A percentile compares a stretch with the other conserved stretches of the same genome.
Conservation (phyloP, 129 eudicot species). For the Helianthus tuberosus region DNA sequence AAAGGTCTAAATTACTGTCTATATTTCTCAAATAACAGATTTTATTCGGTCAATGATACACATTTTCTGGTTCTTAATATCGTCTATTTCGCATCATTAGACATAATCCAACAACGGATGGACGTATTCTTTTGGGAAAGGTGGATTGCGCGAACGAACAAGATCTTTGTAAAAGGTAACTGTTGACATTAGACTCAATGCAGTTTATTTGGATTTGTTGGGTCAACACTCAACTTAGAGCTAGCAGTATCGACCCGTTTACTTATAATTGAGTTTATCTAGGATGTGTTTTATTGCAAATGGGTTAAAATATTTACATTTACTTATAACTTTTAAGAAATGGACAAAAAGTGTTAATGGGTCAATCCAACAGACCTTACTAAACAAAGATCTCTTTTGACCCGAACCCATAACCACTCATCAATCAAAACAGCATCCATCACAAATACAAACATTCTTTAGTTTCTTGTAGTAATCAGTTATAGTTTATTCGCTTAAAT, state of each 20-base stretch:
- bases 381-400: neutral
- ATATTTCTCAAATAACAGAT: conserved; percentile 2
- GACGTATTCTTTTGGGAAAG: conserved; percentile 86
- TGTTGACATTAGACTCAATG: neutral
- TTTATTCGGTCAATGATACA: conserved; percentile 14
- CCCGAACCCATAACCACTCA: neutral
- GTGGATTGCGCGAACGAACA: conserved; percentile 93
- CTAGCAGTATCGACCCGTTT: neutral
- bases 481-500: neutral
- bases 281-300: neutral
- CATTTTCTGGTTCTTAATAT: conserved; percentile 20
- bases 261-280: neutral
- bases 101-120: conserved; percentile 88
- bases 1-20: conserved; percentile 51
- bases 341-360: neutral
- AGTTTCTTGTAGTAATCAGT: conserved; percentile 1
- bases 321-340: neutral
- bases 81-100: conserved; percentile 45
- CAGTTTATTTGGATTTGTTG: neutral
- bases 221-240: conserved; percentile 2
- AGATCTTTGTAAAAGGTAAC: conserved; percentile 88
- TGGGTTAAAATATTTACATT: neutral
- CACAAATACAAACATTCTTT: neutral
- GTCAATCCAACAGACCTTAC: neutral
- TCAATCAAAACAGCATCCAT: conserved; percentile 1